phyloP scores from a whole-genome alignment of 371 early-diverging fungal genomes.

The Apophysomyces elegans region DNA sequence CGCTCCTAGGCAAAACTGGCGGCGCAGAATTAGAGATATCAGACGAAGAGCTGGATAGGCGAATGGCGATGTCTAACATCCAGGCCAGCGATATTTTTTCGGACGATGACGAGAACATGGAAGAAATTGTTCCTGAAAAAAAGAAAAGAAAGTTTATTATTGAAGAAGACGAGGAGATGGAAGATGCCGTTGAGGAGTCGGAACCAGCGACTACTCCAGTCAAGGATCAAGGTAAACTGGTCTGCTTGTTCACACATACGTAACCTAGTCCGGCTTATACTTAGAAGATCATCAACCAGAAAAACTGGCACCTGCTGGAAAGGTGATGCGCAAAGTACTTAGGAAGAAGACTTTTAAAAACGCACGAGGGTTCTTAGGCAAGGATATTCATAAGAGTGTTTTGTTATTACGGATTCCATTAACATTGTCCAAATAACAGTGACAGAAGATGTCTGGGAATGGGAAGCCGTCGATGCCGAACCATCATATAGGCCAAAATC shows the following conservation, averaged over 20 bases:
- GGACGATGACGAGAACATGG: constrained; percentile 29
- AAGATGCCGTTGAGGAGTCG: constrained; percentile 22
- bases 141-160: constrained; percentile 14
- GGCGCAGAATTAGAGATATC: not conserved
- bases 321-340: constrained; percentile 40
- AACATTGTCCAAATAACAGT: not conserved
- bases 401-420: not conserved
- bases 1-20: not conserved
- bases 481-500: not conserved
- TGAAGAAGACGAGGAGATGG: constrained; percentile 33
- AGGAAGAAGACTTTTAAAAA: constrained; percentile 51
- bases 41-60: constrained; percentile 7
- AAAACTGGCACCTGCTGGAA: constrained; percentile 18
- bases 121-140: constrained; percentile 13
- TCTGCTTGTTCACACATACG: not conserved
- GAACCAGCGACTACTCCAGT: not conserved
- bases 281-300: constrained; percentile 2
- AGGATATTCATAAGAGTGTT: not conserved
- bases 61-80: constrained; percentile 3
- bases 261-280: not conserved
- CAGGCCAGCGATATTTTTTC: constrained; percentile 18
- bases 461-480: constrained; percentile 19
- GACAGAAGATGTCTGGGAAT: constrained; percentile 23
- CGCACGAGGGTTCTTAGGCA: constrained; percentile 57
- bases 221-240: not conserved